Conservation (phyloP, 1,284 basidiomycete species). For the Pseudozyma tsukubaensis region DNA sequence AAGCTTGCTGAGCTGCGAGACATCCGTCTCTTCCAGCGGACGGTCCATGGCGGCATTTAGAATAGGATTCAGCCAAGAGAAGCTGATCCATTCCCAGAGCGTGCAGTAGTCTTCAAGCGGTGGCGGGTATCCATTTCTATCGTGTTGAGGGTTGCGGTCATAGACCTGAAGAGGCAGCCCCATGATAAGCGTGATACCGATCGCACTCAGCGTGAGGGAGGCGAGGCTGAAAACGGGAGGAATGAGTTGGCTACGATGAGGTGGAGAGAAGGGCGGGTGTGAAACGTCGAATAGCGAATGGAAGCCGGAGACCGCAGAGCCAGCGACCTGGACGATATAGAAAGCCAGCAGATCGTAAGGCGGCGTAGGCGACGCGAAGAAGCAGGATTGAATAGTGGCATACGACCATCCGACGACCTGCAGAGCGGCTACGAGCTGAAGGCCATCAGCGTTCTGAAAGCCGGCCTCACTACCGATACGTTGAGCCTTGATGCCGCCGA, state of each 20-base stretch:
- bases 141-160: constrained; percentile 29
- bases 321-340: constrained; percentile 16
- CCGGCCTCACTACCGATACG: constrained; percentile 16
- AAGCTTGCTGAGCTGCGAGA: constrained; percentile 43
- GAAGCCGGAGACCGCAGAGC: constrained; percentile 13
- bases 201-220: constrained; percentile 4
- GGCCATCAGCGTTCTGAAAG: constrained; percentile 6
- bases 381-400: constrained; percentile 6
- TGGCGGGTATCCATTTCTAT: constrained; percentile 60
- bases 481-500: constrained; percentile 1
- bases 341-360: constrained; percentile 25
- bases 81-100: constrained; percentile 82
- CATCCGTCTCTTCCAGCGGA: constrained; percentile 46
- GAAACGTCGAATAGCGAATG: constrained; percentile 23
- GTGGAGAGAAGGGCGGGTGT: constrained; percentile 16
- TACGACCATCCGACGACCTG: constrained; percentile 24
- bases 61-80: constrained; percentile 76
- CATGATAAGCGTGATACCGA: constrained; percentile 22
- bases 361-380: constrained; percentile 30
- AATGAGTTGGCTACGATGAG: constrained; percentile 15
- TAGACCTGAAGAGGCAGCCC: constrained; percentile 39
- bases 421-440: constrained; percentile 16
- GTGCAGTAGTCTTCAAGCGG: constrained; percentile 80
- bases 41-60: constrained; percentile 21
- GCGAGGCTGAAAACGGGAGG: constrained; percentile 22